Evolutionary conservation across 441 rosid species (phyloP).

Genomic region (Adansonia gregorii): DNA sequence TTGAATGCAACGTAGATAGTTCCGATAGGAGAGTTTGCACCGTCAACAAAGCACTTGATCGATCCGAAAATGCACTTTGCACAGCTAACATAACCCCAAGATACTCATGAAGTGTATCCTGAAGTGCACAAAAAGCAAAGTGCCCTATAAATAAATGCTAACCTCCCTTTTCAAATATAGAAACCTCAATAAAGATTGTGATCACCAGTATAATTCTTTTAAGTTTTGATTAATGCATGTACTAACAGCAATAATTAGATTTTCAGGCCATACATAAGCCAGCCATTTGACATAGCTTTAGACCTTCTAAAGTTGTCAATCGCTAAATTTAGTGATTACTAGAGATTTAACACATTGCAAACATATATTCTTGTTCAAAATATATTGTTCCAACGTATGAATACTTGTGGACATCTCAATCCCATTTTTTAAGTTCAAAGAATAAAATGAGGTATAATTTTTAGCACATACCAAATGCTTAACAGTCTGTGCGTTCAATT

Average conservation of each 20-base stretch:
- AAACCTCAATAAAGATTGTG: neutral
- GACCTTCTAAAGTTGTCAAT: neutral
- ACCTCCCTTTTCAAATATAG: neutral
- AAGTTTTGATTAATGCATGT: neutral
- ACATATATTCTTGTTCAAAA: slow-evolving; percentile 2
- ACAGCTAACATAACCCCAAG: slow-evolving; percentile 82
- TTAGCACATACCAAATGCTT: slow-evolving; percentile 73
- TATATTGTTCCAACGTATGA: neutral
- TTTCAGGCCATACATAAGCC: neutral
- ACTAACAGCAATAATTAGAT: slow-evolving; percentile 13
- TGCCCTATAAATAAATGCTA: neutral
- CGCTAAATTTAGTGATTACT: neutral
- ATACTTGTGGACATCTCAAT: neutral
- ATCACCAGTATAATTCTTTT: slow-evolving; percentile 3
- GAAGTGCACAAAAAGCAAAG: slow-evolving; percentile 26
- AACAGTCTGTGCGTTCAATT: slow-evolving; percentile 75
- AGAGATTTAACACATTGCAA: neutral
- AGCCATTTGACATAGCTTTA: neutral
- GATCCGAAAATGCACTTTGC: slow-evolving; percentile 77
- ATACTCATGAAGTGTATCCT: slow-evolving; percentile 86
- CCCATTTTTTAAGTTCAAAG: slow-evolving; percentile 13
- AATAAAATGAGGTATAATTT: neutral
- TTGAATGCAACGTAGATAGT: slow-evolving; percentile 58
- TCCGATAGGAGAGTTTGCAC: slow-evolving; percentile 88
- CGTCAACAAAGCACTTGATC: slow-evolving; percentile 79